phyloP scores from a whole-genome alignment of 768 basidiomycete species.

The Boletus subcaerulescens region DNA sequence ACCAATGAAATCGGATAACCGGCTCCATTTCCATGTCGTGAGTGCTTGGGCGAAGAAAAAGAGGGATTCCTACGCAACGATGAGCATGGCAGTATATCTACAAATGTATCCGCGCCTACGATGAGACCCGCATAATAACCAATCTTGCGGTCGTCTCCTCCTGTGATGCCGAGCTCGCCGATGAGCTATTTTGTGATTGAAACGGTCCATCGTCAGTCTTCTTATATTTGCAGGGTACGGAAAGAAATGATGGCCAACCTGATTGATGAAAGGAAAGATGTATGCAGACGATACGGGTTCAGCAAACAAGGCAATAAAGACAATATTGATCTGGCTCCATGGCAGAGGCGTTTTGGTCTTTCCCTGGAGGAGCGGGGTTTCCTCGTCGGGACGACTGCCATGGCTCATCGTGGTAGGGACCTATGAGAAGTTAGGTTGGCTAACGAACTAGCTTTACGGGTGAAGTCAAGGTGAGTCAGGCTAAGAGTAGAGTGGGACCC shows the following conservation, averaged over 20 bases:
- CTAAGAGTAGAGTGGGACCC: no score
- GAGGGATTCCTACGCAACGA: slow-evolving; percentile 50
- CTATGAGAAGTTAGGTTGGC: no score
- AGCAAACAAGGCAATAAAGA: neutral
- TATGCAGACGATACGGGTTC: neutral
- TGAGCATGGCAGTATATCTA: neutral
- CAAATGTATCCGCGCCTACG: slow-evolving; percentile 36
- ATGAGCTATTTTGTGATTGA: neutral
- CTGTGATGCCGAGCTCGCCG: neutral
- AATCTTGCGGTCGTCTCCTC: slow-evolving; percentile 48
- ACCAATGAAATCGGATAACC: slow-evolving; percentile 56
- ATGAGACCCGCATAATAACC: slow-evolving; percentile 66
- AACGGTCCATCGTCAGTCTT: no score
- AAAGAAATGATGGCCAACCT: neutral
- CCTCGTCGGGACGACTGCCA: neutral
- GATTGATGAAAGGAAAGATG: neutral
- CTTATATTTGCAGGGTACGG: neutral
- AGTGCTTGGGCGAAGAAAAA: slow-evolving; percentile 59
- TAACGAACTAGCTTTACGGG: no score
- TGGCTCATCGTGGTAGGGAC: neutral
- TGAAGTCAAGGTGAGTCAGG: no score
- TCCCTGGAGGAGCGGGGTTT: neutral
- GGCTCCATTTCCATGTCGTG: slow-evolving; percentile 63
- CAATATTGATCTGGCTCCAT: neutral
- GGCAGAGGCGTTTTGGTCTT: neutral